These are phyloP conservation scores for Lepidopterella palustris DNA, from an alignment of 495 filamentous ascomycete species.

Conservation along the genomic window DNA sequence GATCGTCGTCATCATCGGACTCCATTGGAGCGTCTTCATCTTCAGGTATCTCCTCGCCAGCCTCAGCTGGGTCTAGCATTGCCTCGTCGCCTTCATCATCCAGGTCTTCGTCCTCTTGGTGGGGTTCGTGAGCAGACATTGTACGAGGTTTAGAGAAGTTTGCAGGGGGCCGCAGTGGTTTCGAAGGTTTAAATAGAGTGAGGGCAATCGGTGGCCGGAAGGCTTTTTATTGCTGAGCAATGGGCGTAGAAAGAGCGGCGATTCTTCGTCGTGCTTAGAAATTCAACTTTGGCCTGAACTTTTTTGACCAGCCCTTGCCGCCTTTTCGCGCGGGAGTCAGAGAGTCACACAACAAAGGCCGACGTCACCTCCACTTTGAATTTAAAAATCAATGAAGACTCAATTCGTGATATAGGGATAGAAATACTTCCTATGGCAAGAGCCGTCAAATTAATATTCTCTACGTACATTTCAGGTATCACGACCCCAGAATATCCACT, in stretches of 20 bases:
- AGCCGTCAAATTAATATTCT: too few relatives aligned
- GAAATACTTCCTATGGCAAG: too few relatives aligned
- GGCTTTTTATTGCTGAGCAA: neutral
- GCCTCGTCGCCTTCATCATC: slow-evolving; percentile 35
- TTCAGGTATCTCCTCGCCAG: slow-evolving; percentile 36
- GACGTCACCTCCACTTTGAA: too few relatives aligned
- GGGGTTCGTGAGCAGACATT: slow-evolving; percentile 27
- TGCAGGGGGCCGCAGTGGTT: neutral
- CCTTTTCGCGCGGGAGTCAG: too few relatives aligned
- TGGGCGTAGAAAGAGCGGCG: neutral
- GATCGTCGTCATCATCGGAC: slow-evolving; percentile 57
- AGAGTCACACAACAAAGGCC: too few relatives aligned
- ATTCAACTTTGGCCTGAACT: too few relatives aligned
- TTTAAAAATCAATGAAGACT: too few relatives aligned
- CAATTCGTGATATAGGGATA: too few relatives aligned
- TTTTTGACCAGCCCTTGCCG: too few relatives aligned
- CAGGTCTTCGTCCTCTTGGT: slow-evolving; percentile 10
- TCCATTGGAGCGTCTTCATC: slow-evolving; percentile 45
- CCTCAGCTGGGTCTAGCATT: slow-evolving; percentile 38
- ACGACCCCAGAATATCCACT: neutral
- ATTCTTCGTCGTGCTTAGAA: neutral
- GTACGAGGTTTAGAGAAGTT: neutral
- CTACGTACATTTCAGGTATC: neutral
- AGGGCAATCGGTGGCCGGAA: neutral
- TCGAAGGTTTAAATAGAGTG: neutral